Evolutionary conservation across 2,329 filamentous ascomycete genomes (phyloP), one percentile per base, ranked within the genome.

Genomic region (Taxawa tesnikishii): DNA sequence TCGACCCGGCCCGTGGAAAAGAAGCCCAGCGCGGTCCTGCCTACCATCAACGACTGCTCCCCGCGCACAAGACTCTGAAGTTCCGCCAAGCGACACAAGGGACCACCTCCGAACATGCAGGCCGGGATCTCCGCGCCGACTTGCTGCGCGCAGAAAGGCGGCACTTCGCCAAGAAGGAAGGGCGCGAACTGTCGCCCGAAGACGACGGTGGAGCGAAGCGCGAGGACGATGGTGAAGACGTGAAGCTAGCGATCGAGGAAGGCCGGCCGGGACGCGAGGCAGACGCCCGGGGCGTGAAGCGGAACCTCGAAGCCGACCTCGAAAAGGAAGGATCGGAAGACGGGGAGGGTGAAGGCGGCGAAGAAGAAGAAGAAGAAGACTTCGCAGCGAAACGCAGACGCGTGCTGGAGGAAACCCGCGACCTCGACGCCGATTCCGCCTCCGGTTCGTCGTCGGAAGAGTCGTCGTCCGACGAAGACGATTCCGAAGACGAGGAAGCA

Each of bases 41-140:
- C 47, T 96, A 94, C 65, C 90, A 98, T 55, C 88, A 96, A 60
- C 81, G 90, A 47, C 79, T 96, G 11, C 77, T 94, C 10, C 88
- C 90, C 19, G 90, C 90, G 18, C 81, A 98, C 58, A 96, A 83
- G 9, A 78, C 83, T 42, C 77, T 98, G 52, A 98, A 98, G 63
- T 81, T 79, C 53, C 75, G 84, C 15, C 74, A 90, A 63, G 70
- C 80, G n/a, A 87, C 85, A 27, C 90, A 98, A 63, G 90, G 90
- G 47, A 83, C 83, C 43, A 78, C 76, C 42, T 78, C 78, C 21
- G 84, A 92, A 43, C 53, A 62, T 29, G 59, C 69, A 43, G 62
- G 69, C 33, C 83, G 81, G 52, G 88, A 98, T 54, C 72, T 98
- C 32, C 79, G 84, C 46, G 80, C 85, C 28, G 87, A 98, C 60